phyloP scores from a whole-genome alignment of 1,284 basidiomycete genomes.

The Moesziomyces sp. region DNA sequence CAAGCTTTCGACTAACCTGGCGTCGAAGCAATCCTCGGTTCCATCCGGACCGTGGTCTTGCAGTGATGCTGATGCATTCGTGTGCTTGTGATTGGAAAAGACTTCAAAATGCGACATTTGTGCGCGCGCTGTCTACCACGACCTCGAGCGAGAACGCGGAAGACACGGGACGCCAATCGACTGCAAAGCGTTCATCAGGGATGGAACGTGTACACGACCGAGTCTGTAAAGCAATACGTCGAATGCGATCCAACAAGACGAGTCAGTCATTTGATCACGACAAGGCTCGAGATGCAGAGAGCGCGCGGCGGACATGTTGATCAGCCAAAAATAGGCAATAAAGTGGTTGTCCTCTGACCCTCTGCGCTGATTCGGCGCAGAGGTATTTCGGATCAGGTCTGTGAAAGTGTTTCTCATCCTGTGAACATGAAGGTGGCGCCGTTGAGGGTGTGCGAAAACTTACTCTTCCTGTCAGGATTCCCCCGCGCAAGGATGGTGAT shows the following conservation, averaged over 20 bases:
- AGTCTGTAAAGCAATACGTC: not conserved
- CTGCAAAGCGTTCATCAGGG: slow-evolving; percentile 25
- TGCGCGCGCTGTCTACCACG: slow-evolving; percentile 31
- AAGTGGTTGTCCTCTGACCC: slow-evolving; percentile 53
- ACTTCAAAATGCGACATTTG: slow-evolving; percentile 34
- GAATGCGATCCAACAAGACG: not conserved
- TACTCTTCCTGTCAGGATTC: slow-evolving; percentile 2
- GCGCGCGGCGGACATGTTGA: not conserved
- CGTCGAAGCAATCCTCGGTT: not conserved
- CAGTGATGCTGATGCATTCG: slow-evolving; percentile 1
- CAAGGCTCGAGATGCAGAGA: no score
- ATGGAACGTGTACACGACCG: slow-evolving; percentile 1
- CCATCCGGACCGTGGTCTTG: not conserved
- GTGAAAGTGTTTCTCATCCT: slow-evolving; percentile 52
- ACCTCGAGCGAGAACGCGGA: slow-evolving; percentile 39
- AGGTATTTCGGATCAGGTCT: slow-evolving; percentile 55
- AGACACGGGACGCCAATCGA: slow-evolving; percentile 13
- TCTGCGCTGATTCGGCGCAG: slow-evolving; percentile 38
- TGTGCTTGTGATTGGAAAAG: not conserved
- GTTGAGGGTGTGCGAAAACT: slow-evolving; percentile 8
- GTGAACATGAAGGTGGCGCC: slow-evolving; percentile 9
- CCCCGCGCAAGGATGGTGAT: slow-evolving; percentile 3
- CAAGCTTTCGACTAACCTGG: slow-evolving; percentile 12
- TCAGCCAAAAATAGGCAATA: slow-evolving; percentile 53
- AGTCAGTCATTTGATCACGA: slow-evolving; percentile 5